Conservation (phyloP, 768 basidiomycete genomes). For the Suillus brevipes region DNA sequence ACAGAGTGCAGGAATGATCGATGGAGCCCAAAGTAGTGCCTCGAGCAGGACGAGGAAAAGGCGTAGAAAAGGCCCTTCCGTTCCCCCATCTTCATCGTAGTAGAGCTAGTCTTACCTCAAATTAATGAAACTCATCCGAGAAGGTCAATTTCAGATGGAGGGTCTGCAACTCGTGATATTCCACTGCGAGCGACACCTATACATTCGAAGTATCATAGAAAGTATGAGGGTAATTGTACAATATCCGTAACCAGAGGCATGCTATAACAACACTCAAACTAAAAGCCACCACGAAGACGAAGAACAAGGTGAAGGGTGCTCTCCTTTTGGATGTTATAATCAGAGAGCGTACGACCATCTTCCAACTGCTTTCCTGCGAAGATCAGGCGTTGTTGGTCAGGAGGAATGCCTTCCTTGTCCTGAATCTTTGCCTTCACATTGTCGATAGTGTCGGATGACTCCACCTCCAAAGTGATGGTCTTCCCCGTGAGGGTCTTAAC, state of each 20-base stretch:
- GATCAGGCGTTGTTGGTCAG: constrained; percentile 78
- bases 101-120: background rate
- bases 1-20: background rate
- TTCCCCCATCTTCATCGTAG: background rate
- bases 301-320: constrained; percentile 67
- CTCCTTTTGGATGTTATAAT: constrained; percentile 79
- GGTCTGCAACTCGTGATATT: background rate
- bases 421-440: constrained; percentile 79
- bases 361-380: constrained; percentile 81
- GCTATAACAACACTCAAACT: constrained; percentile 10
- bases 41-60: constrained; percentile 25
- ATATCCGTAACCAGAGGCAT: background rate
- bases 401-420: constrained; percentile 80
- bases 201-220: background rate
- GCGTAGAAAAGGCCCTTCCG: constrained; percentile 13
- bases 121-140: background rate
- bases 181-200: background rate
- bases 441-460: constrained; percentile 75
- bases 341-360: constrained; percentile 74
- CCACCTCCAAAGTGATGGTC: constrained; percentile 76
- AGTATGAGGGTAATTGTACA: constrained; percentile 6
- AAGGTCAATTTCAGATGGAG: background rate
- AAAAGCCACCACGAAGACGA: constrained; percentile 79
- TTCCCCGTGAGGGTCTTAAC: constrained; percentile 75
- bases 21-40: background rate